Conservation (phyloP, 208 protist species). For the Acanthamoeba lugdunensis region DNA sequence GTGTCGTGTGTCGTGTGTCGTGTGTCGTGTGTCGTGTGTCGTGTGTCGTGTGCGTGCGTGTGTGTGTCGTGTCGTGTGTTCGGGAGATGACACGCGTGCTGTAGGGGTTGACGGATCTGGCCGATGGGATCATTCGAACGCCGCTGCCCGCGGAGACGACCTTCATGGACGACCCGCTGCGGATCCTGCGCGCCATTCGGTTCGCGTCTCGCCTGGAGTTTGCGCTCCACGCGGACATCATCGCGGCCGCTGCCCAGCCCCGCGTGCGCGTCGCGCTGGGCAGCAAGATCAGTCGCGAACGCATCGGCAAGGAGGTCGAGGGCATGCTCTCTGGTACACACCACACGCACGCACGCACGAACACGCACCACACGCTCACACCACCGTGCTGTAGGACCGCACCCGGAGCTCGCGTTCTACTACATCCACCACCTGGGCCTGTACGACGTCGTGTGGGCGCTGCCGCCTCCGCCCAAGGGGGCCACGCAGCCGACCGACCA, state of each 20-base stretch:
- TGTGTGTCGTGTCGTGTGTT: not conserved
- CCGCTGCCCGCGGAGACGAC: conserved; percentile 81
- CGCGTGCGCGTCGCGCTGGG: not conserved
- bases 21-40: not conserved
- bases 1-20: too few species aligned
- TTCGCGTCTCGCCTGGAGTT: conserved; percentile 60
- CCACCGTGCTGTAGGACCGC: not conserved
- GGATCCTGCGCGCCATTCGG: conserved; percentile 87
- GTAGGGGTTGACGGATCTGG: conserved; percentile 91
- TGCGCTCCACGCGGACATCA: conserved; percentile 2
- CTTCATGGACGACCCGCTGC: conserved; percentile 92
- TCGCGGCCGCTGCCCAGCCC: conserved; percentile 34
- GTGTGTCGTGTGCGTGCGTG: conserved; percentile 86
- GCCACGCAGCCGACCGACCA: not conserved
- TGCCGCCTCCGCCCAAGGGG: conserved; percentile 48
- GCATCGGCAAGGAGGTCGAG: conserved; percentile 61
- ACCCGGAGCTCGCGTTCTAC: conserved; percentile 62
- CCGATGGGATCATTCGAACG: conserved; percentile 90
- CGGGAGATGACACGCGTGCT: conserved; percentile 96
- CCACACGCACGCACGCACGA: too few species aligned
- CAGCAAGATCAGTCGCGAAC: conserved; percentile 64
- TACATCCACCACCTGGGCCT: conserved; percentile 53
- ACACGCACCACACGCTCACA: not conserved
- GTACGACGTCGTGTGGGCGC: conserved; percentile 48
- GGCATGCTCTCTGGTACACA: conserved; percentile 6